These are phyloP conservation scores for Corymbia calophylla DNA, from an alignment of 441 rosid species.

Conservation along the genomic window DNA sequence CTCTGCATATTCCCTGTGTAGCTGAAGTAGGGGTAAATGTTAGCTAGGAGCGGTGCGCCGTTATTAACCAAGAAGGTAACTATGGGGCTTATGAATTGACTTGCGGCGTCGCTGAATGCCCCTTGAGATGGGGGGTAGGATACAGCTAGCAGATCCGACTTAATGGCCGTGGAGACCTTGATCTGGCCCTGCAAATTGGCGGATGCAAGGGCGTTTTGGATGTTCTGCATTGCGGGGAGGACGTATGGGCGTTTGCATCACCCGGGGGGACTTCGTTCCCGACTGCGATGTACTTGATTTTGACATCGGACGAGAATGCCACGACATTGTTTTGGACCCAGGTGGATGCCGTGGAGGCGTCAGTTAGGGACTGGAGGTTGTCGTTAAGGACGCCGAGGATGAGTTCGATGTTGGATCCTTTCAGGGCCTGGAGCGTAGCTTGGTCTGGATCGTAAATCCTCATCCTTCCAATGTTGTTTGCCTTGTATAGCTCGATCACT, in stretches of 20 bases:
- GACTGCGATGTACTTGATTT: slow-evolving; percentile 22
- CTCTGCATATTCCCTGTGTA: not conserved
- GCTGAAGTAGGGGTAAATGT: slow-evolving; percentile 37
- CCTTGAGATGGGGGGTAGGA: slow-evolving; percentile 32
- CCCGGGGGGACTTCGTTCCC: slow-evolving; percentile 27
- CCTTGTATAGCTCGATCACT: slow-evolving; percentile 12
- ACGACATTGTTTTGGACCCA: slow-evolving; percentile 33
- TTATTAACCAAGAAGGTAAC: slow-evolving; percentile 13
- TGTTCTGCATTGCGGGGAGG: slow-evolving; percentile 22
- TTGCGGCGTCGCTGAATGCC: slow-evolving; percentile 7
- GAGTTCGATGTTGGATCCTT: slow-evolving; percentile 35
- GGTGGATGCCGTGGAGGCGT: slow-evolving; percentile 2
- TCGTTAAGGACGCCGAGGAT: slow-evolving; percentile 20
- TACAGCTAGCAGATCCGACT: not conserved
- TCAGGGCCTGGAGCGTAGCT: slow-evolving; percentile 31
- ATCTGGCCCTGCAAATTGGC: slow-evolving; percentile 18
- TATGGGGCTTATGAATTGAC: slow-evolving; percentile 17
- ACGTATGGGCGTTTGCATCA: slow-evolving; percentile 7
- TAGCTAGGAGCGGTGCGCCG: slow-evolving; percentile 35
- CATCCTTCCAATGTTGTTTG: slow-evolving; percentile 22
- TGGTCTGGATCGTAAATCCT: slow-evolving; percentile 33
- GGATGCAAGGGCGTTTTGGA: slow-evolving; percentile 14
- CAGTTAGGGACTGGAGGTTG: slow-evolving; percentile 7
- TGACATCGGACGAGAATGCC: slow-evolving; percentile 13
- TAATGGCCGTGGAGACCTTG: slow-evolving; percentile 32